Evolutionary conservation across 176 grass and related monocot genomes (phyloP), one percentile per base, ranked within the genome.

Genomic region (Zoysia pacifica): DNA sequence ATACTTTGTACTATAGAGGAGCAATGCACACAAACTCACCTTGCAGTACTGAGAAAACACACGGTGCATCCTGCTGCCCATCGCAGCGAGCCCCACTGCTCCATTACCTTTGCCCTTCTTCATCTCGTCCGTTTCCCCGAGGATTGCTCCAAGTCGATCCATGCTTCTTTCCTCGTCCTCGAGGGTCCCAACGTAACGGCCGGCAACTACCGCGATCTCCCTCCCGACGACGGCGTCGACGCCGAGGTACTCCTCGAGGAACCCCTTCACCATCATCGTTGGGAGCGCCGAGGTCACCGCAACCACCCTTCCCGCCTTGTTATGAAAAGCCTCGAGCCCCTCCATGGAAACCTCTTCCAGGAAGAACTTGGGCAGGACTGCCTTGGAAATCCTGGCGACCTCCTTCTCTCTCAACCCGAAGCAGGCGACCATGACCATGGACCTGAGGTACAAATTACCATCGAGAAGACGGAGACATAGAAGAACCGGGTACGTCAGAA

Each of bases 301-400:
- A 5, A 97, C 75, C 38, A 85, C 83, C 62, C 10, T 85, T 67
- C 44, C 83, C 1, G 78, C 87, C 35, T 84, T 77, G 79, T 63
- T 76, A 28, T 28, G 28, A 54, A 91, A 53, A 11, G 84, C 66
- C 18, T 91, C 86, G 0, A 85, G 88, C 7, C 91, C 94, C 16
- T 93, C 91, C 89, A 53, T 49, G 60, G 80, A 56, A 45, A 84
- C 82, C 9, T 91, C 80, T 39, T 91, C 91, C 72, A 97, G 48
- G 72, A 97, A 91, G 39, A 85, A 89, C 64, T 93, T 97, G 0
- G 91, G 94, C 75, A 97, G 83, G 40, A 88, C 74, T 1, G 94
- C 91, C 49, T 83, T 89, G 60, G 79, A 76, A 40, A 93, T 70
- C 86, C 84, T 91, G 19, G 43, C 62, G 6, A 88, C 76, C 48